These are phyloP conservation scores for Raphidocelis subcapitata DNA, from an alignment of 139 green algal species.

Conservation along the genomic window DNA sequence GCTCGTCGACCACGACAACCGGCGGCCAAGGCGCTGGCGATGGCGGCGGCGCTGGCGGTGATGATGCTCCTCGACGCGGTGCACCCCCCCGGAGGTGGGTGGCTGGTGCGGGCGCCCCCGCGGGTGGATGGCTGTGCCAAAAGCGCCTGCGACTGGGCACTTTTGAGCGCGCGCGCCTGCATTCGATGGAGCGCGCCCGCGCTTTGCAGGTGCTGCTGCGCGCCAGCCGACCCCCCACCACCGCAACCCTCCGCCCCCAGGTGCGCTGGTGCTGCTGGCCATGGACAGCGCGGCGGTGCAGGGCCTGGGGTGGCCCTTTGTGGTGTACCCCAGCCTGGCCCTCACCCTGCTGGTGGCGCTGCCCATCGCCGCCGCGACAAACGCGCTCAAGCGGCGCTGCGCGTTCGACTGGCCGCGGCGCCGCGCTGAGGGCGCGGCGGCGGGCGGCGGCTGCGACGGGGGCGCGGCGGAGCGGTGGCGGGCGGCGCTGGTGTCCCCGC, in stretches of 20 bases:
- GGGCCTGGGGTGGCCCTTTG: slow-evolving; percentile 19
- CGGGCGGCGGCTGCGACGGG: not conserved
- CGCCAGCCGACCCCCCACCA: not conserved
- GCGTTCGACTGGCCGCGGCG: slow-evolving; percentile 25
- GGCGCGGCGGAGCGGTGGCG: too few species aligned
- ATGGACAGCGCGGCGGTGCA: slow-evolving; percentile 39
- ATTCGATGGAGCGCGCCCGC: not conserved
- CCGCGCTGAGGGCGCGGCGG: not conserved
- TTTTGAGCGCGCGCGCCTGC: too few species aligned
- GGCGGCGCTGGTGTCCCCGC: too few species aligned
- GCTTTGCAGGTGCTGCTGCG: too few species aligned
- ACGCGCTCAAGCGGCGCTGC: slow-evolving; percentile 37
- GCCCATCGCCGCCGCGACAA: slow-evolving; percentile 24
- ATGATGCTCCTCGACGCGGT: slow-evolving; percentile 42
- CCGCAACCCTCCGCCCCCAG: not conserved
- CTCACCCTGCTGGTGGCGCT: slow-evolving; percentile 30
- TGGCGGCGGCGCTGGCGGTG: slow-evolving; percentile 34
- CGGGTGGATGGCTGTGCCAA: too few species aligned
- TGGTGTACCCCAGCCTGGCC: slow-evolving; percentile 39
- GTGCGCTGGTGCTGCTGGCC: slow-evolving; percentile 49
- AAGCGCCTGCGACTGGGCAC: too few species aligned
- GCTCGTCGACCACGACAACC: not conserved
- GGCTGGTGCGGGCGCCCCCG: too few species aligned
- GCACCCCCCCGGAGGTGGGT: slow-evolving; percentile 44
- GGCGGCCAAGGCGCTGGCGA: slow-evolving; percentile 25